Evolutionary conservation across 2,329 filamentous ascomycete species (phyloP), one percentile per base, ranked within the genome.

Genomic region (Sporothrix luriei): DNA sequence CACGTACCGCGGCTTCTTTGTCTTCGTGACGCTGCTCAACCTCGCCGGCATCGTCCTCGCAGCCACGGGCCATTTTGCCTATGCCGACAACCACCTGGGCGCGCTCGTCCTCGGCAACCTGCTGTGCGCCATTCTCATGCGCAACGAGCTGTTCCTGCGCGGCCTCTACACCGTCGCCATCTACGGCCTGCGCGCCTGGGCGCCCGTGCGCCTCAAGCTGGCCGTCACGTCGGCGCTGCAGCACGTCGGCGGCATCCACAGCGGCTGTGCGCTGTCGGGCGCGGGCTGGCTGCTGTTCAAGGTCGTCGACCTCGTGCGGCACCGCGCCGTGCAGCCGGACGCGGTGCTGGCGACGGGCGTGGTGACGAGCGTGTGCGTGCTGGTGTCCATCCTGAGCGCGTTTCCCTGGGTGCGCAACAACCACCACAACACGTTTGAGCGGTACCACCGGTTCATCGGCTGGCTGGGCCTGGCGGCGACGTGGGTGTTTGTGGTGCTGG

Each of bases 161-260:
- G 74, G 78, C 51, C 70, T 81, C 24, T 81, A 81, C 67, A 72
- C 75, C 0, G 75, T 81, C 40, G 70, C 76, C 38, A 81, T 81
- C 64, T 79, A 80, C 70, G 79, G 79, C 4, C 71, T 81, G 49
- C 73, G 77, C 70, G 76, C 76, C 70, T 81, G 79, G 79, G 79
- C 79, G 7, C 79, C 79, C 1, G 0, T 78, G 7, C 69, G 73
- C 16, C 57, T 81, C 73, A 81, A 80, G 72, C 59, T 79, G 4
- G 78, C 73, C 10, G 78, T 76, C 2, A 79, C 78, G 11, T 80
- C 79, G 4, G 73, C 78, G 66, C 70, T 81, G 55, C 79, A 80
- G 72, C 79, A 81, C 52, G 79, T 81, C n/a, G 79, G 79, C 40
- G 79, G 79, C 21, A 80, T 80, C 46, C 79, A 81, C 72, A 80